Conservation (phyloP, 495 filamentous ascomycete genomes). For the Neurospora sp. region DNA sequence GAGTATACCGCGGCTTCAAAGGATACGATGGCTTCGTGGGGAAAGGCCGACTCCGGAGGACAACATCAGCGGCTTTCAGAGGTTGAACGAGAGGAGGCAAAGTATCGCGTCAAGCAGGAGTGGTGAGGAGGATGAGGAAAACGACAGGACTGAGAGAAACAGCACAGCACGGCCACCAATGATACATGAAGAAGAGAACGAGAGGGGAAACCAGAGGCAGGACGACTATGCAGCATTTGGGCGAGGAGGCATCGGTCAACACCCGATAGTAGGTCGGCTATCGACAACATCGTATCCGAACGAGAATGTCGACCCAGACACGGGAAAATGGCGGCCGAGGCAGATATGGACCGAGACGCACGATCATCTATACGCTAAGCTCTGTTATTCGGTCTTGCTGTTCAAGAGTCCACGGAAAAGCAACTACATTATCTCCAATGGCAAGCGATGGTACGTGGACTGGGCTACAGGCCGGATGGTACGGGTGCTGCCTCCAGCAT, state of each 20-base stretch:
- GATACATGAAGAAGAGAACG: conserved; percentile 7
- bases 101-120: not conserved
- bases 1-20: conserved; percentile 38
- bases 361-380: conserved; percentile 43
- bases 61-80: conserved; percentile 15
- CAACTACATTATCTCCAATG: conserved; percentile 35
- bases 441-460: conserved; percentile 38
- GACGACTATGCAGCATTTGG: not conserved
- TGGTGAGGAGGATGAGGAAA: conserved; percentile 3
- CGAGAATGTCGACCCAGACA: conserved; percentile 24
- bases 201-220: conserved; percentile 6
- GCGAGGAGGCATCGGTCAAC: conserved; percentile 5
- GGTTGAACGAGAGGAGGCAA: conserved; percentile 10
- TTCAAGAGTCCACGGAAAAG: conserved; percentile 34
- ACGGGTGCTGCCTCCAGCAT: conserved; percentile 29
- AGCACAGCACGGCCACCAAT: not conserved
- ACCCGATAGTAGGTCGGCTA: conserved; percentile 16
- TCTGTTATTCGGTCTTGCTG: conserved; percentile 43
- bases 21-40: conserved; percentile 26
- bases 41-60: conserved; percentile 18
- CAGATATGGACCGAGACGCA: conserved; percentile 37
- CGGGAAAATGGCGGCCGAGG: conserved; percentile 41
- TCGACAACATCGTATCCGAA: conserved; percentile 26
- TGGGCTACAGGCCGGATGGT: conserved; percentile 36
- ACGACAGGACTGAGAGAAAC: conserved; percentile 4